Evolutionary conservation across 148 eudicot species (phyloP), one percentile per base, ranked within the genome.

Genomic region (Rhododendron kiyosumense): DNA sequence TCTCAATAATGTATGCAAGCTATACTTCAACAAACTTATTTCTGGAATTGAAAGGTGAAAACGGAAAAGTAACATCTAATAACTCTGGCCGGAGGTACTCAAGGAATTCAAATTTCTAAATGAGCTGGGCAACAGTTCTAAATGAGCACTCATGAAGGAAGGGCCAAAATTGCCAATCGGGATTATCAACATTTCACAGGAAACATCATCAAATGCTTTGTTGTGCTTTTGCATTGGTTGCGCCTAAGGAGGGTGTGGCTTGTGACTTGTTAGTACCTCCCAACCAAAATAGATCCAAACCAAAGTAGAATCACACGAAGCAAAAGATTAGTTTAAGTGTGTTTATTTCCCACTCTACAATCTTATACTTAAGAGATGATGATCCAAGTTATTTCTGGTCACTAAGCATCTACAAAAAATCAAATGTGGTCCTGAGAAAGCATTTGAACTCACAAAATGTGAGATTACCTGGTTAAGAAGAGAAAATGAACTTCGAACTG

Each of bases 401-500:
- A 24, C 1, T 22, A 79, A 49, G 61, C 34, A 15, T 26, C 61
- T 79, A 63, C 41, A 28, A 49, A 13, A 79, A 2, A 18, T 5
- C 10, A 36, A 75, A 17, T 17, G 12, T 36, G 24, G 26, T 41
- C 13, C 32, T 8, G 0, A 18, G n/a, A 20, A 76, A 76, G 46
- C 48, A 78, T 22, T 1, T 32, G 2, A 51, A 51, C 3, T 11
- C 12, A 49, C 0, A 81, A 22, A 79, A 65, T 6, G 36, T 22
- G 22, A 48, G 43, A 26, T 38, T 77, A 94, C 97, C 97, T 94
- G 88, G 87, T 93, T 93, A 26, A 94, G 93, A 78, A 94, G 82
- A 59, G 95, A 94, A 87, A 93, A 94, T 80, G 96, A 90, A 87
- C 99, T 97, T 85, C 98, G 91, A 79, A 95, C 98, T 18, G 99